Conservation (phyloP, 345 rosid species). For the Eutrema yunnanense region DNA sequence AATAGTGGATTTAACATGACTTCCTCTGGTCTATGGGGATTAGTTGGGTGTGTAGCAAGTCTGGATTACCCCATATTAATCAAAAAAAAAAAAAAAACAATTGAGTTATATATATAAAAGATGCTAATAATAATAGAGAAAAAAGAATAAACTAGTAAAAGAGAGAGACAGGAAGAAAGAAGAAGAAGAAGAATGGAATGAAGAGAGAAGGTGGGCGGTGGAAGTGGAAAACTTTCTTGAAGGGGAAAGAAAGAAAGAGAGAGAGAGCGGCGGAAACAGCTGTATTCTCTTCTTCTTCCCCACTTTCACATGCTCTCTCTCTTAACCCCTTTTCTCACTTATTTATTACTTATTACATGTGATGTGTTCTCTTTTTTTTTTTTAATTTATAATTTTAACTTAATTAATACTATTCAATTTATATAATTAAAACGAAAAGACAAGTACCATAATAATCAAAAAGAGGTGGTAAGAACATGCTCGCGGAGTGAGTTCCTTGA, state of each 20-base stretch:
- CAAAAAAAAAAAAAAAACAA: no score
- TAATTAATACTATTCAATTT: not conserved
- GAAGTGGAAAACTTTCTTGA: slow-evolving; percentile 30
- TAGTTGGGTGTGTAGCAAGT: no score
- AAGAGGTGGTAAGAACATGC: slow-evolving; percentile 53
- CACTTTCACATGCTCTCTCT: slow-evolving; percentile 24
- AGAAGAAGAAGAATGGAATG: slow-evolving; percentile 1
- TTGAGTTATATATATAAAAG: no score
- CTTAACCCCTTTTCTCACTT: slow-evolving; percentile 14
- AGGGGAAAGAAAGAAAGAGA: slow-evolving; percentile 18
- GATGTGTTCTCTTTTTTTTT: slow-evolving; percentile 9
- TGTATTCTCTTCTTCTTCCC: slow-evolving; percentile 16
- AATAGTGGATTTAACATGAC: no score
- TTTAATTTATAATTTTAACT: not conserved
- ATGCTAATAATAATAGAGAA: not conserved
- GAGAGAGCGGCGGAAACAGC: slow-evolving; percentile 32
- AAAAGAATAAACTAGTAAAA: not conserved
- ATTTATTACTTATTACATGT: slow-evolving; percentile 23
- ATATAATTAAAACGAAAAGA: not conserved
- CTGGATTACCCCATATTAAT: no score
- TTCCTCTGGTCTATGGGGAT: no score
- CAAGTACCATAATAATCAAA: not conserved
- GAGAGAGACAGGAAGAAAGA: not conserved
- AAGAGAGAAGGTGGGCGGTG: slow-evolving; percentile 20
- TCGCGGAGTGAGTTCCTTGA: slow-evolving; percentile 42